Evolutionary conservation across 768 basidiomycete species (phyloP), one percentile per base, ranked within the genome.

Genomic region (Boletus tylopilopsis): DNA sequence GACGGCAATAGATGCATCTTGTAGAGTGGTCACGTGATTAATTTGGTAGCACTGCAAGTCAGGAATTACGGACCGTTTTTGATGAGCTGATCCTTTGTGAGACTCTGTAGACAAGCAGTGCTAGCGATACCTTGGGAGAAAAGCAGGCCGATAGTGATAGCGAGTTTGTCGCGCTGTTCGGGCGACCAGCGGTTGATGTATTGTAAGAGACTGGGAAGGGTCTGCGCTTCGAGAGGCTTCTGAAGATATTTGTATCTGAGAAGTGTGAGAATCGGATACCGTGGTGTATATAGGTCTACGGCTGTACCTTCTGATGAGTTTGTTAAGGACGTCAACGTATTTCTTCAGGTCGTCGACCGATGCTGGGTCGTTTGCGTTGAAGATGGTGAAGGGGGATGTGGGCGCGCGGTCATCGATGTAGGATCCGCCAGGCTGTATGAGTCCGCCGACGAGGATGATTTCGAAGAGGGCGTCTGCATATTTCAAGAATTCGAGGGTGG

Each of bases 391-490:
- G 33, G 94, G 90, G 32, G 87, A 93, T 13, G 82, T 76, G 24
- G 90, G 87, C 19, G 87, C 85, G 42, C 83, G 84, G 53, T 93
- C 90, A 50, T 96, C 93, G 71, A 97, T 62, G 72, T 90, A 94
- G 61, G 76, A 82, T 52, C 95, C 95, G 44, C 95, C 95, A 18
- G 95, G 96, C 71, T 97, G 94, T 61, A 99, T 83, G 55, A 99
- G 86, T 35, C 93, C 92, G 42, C 95, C 95, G 64, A 94, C 87
- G 63, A 99, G 81, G 66, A 97, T 79, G 74, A 96, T 82, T 73
- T 99, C 94, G 71, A 96, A 98, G 61, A 98, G 85, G 48, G 87
- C 80, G 61, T 96, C 94, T 71, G 92, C 90, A 85, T 98, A 97
- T 75, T 96, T 96, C 71, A 94, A 84, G 64, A 84, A 87, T 72